Percentiles rank a stretch among this genome's conserved stretches.
Conservation (phyloP, 352 stramenopile species). For the Blastocystis sp. region DNA sequence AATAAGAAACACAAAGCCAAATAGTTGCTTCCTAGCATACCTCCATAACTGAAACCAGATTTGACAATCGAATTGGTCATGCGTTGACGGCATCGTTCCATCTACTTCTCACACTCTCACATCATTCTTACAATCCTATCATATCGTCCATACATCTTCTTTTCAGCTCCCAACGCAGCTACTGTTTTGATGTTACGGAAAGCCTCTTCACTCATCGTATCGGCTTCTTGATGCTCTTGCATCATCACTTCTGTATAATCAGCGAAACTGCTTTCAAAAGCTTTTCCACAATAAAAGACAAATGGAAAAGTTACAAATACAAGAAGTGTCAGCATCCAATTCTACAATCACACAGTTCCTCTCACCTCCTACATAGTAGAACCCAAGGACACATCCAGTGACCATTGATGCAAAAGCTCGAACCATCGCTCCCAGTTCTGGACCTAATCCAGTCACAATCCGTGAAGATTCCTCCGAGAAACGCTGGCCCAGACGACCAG, state of each 20-base stretch:
- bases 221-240: slow-evolving; percentile 66
- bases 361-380: too few relatives aligned
- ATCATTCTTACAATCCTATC: slow-evolving; percentile 67
- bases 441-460: slow-evolving; percentile 42
- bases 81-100: neutral
- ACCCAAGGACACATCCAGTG: slow-evolving; percentile 1
- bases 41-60: neutral
- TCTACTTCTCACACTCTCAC: too few relatives aligned
- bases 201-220: slow-evolving; percentile 72
- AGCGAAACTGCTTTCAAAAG: neutral
- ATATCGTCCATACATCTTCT: slow-evolving; percentile 71
- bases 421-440: slow-evolving; percentile 31
- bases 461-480: slow-evolving; percentile 46
- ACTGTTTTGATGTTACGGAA: slow-evolving; percentile 74
- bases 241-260: neutral
- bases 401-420: slow-evolving; percentile 5
- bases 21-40: neutral
- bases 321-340: slow-evolving; percentile 39
- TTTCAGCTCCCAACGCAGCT: slow-evolving; percentile 73
- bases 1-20: slow-evolving; percentile 64
- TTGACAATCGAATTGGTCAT: neutral
- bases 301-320: slow-evolving; percentile 19
- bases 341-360: too few relatives aligned
- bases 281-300: slow-evolving; percentile 12
- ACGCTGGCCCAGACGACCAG: slow-evolving; percentile 46